These are phyloP conservation scores for Aspergillus texensis DNA, from an alignment of 2,329 filamentous ascomycete species.

Conservation along the genomic window DNA sequence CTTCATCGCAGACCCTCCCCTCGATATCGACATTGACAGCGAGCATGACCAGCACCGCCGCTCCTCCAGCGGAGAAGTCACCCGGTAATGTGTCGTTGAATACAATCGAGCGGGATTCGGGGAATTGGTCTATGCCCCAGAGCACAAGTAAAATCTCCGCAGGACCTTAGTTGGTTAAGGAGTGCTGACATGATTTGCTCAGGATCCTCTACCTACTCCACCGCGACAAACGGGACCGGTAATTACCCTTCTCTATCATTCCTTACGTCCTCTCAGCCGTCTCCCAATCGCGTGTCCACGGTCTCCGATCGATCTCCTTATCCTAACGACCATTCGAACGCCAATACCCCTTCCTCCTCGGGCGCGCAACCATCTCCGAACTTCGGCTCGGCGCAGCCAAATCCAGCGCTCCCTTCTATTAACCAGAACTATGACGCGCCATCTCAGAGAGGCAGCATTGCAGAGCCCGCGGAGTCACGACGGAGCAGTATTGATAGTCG, in stretches of 20 bases:
- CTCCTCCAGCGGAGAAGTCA: slow-evolving; percentile 43
- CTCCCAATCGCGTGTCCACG: slow-evolving; percentile 44
- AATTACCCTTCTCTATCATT: slow-evolving; percentile 49
- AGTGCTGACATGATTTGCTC: slow-evolving; percentile 24
- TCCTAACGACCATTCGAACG: slow-evolving; percentile 40
- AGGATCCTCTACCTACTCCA: slow-evolving; percentile 55
- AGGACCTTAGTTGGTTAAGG: slow-evolving; percentile 14
- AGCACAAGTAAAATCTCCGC: slow-evolving; percentile 53
- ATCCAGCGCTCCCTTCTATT: slow-evolving; percentile 57
- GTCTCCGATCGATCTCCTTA: slow-evolving; percentile 47
- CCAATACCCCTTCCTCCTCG: slow-evolving; percentile 39
- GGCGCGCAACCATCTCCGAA: slow-evolving; percentile 43
- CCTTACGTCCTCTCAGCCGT: slow-evolving; percentile 49
- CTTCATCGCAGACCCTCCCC: slow-evolving; percentile 47
- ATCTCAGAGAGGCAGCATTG: slow-evolving; percentile 46
- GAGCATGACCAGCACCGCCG: slow-evolving; percentile 38
- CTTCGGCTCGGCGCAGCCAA: slow-evolving; percentile 42
- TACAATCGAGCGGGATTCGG: slow-evolving; percentile 58
- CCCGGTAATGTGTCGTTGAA: slow-evolving; percentile 47
- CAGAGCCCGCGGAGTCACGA: slow-evolving; percentile 49
- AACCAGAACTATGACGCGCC: slow-evolving; percentile 60
- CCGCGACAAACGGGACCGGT: slow-evolving; percentile 46
- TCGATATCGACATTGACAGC: slow-evolving; percentile 52
- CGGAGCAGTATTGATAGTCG: slow-evolving; percentile 54
- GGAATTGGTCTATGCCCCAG: slow-evolving; percentile 62